Base-by-base conservation (phyloP, 306 rosid genomes). In the Prunus kanzakura region DNA sequence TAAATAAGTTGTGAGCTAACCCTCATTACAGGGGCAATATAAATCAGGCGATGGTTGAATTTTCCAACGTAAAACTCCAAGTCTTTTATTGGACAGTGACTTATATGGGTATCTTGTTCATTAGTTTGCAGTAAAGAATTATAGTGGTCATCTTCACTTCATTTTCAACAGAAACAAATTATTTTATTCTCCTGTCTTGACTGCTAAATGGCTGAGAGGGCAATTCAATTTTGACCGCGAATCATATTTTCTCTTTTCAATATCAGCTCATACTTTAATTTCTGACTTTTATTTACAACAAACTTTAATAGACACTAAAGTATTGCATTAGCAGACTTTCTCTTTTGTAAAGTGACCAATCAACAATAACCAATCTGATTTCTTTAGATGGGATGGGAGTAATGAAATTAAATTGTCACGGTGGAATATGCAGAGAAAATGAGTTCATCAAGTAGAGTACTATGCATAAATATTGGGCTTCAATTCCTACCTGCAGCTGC, bases 401-500 rank as follows among this genome's bases (percentile, higher is more conserved):
- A 58, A 22, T 22, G 29, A 58, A 22, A 20, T 22, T 58, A 57
- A 22, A 14, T 51, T 58, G 6, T n/a, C 22, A n/a, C 6, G 6
- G 4, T 18, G 11, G 11, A 8, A 18, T 8, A 23, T 58, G 1
- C 64, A 20, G 64, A 30, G 46, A 30, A 16, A 61, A 11, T 13
- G 18, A 20, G 64, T 58, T 58, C 64, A 58, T 23, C 64, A 58
- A 58, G 10, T 58, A 57, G 30, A 8, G 30, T 29, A 30, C 32
- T 30, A 3, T 30, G 32, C 32, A 3, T 30, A 30, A 30, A 1
- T 30, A 30, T 30, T 30, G 32, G 2, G 0, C 16, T 57, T 57
- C 12, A 11, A 19, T 13, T 56, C 55, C 22, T 77, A 80, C 80
- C 82, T 47, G 20, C 60, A 54, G 84, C 82, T 55, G 82, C 79